These are phyloP conservation scores for Trichophyton benhamiae DNA, from an alignment of 2,329 filamentous ascomycete species.

Conservation along the genomic window DNA sequence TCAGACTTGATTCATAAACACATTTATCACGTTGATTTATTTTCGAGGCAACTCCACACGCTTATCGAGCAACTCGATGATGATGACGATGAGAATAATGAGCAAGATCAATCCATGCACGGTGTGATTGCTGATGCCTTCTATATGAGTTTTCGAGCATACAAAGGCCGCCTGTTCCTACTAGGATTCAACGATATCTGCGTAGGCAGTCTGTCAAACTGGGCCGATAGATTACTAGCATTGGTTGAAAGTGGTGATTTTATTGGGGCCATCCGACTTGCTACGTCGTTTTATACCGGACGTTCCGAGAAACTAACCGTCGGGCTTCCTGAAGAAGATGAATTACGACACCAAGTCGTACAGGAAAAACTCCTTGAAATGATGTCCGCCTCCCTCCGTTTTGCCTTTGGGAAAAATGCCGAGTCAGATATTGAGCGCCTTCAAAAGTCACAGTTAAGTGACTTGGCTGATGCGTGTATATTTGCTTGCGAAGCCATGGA, in stretches of 20 bases:
- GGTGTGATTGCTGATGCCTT: conserved; percentile 95
- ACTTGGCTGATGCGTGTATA: conserved; percentile 74
- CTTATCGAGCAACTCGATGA: conserved; percentile 84
- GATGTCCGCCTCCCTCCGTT: conserved; percentile 80
- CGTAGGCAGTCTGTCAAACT: conserved; percentile 86
- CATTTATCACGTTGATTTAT: conserved; percentile 82
- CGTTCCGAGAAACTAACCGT: conserved; percentile 90
- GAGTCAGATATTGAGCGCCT: conserved; percentile 39
- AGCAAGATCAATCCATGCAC: conserved; percentile 65
- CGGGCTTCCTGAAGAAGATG: conserved; percentile 74
- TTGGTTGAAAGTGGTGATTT: conserved; percentile 97
- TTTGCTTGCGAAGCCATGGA: conserved; percentile 65
- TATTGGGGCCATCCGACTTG: conserved; percentile 77
- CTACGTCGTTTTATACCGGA: conserved; percentile 83
- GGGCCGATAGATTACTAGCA: conserved; percentile 85
- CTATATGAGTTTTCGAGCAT: conserved; percentile 92
- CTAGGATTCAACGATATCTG: conserved; percentile 89
- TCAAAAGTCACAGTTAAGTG: conserved; percentile 52
- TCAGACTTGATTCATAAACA: conserved; percentile 87
- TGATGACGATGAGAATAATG: conserved; percentile 49
- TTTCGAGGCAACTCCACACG: conserved; percentile 71
- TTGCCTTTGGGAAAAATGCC: conserved; percentile 59
- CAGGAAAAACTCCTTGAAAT: conserved; percentile 84
- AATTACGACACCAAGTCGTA: conserved; percentile 65
- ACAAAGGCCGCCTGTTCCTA: conserved; percentile 86